Conservation (phyloP, 2,329 filamentous ascomycete species). For the Fusarium pininemorale region DNA sequence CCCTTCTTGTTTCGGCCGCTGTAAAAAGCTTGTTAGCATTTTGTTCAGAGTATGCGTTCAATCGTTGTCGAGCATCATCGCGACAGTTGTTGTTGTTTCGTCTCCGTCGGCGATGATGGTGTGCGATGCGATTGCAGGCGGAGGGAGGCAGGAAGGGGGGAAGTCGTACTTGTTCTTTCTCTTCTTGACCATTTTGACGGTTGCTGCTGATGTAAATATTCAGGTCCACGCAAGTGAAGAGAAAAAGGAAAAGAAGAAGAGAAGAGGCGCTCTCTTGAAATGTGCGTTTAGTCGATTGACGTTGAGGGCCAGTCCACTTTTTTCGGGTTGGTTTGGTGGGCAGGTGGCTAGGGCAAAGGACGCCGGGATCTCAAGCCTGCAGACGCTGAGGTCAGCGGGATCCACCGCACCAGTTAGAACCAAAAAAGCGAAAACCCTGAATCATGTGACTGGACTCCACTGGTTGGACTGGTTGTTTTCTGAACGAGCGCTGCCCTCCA, state of each 20-base stretch:
- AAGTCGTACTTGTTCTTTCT: slow-evolving; percentile 71
- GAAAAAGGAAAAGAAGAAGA: slow-evolving; percentile 31
- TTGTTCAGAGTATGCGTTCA: background rate
- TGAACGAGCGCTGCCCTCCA: slow-evolving; percentile 44
- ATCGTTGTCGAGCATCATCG: slow-evolving; percentile 18
- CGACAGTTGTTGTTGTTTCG: slow-evolving; percentile 7
- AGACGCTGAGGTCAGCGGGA: background rate
- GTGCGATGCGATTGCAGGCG: slow-evolving; percentile 29
- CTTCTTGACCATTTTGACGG: slow-evolving; percentile 76
- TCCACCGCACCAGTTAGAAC: background rate
- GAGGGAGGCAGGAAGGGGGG: background rate
- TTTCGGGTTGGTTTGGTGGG: slow-evolving; percentile 5
- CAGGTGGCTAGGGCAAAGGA: slow-evolving; percentile 31
- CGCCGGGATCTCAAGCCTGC: background rate
- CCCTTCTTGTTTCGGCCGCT: slow-evolving; percentile 99
- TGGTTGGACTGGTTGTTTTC: slow-evolving; percentile 33
- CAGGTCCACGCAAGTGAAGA: slow-evolving; percentile 45
- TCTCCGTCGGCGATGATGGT: slow-evolving; percentile 33
- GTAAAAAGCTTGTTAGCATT: slow-evolving; percentile 38
- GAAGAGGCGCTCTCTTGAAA: slow-evolving; percentile 45
- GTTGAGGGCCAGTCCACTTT: slow-evolving; percentile 31
- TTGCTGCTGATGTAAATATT: slow-evolving; percentile 54
- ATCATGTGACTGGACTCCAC: slow-evolving; percentile 42
- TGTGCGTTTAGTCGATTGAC: slow-evolving; percentile 44
- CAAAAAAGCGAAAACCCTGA: slow-evolving; percentile 40